These are phyloP conservation scores for Auricularia sp. DNA, from an alignment of 768 basidiomycete species.

Conservation along the genomic window DNA sequence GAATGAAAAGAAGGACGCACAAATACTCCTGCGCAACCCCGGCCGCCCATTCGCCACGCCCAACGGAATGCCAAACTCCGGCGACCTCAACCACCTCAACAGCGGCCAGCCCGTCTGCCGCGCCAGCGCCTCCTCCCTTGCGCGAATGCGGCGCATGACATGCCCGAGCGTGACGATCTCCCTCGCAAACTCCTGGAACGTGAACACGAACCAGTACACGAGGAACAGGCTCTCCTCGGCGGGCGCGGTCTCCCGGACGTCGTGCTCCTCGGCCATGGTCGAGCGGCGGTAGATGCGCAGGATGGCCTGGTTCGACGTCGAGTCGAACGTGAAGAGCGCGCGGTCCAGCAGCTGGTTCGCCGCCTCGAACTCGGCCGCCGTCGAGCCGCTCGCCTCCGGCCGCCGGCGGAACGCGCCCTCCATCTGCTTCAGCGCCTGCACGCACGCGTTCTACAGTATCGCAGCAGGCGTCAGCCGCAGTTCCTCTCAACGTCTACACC, in stretches of 20 bases:
- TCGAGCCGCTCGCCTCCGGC: constrained; percentile 21
- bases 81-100: neutral
- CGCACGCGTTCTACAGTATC: constrained; percentile 44
- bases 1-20: constrained; percentile 4
- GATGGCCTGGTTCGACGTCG: constrained; percentile 75
- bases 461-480: neutral
- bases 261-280: constrained; percentile 19
- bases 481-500: neutral
- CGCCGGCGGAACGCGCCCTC: constrained; percentile 42
- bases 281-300: constrained; percentile 59
- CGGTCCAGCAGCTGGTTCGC: constrained; percentile 57
- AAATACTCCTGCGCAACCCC: constrained; percentile 8
- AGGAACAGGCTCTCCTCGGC: constrained; percentile 82
- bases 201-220: constrained; percentile 96
- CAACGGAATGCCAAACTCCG: neutral
- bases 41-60: neutral
- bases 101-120: constrained; percentile 11
- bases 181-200: constrained; percentile 83
- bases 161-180: constrained; percentile 77
- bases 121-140: constrained; percentile 37
- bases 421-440: constrained; percentile 48
- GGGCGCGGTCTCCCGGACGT: constrained; percentile 23
- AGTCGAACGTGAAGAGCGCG: constrained; percentile 65
- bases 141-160: constrained; percentile 71
- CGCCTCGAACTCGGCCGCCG: constrained; percentile 46